Conservation (phyloP, 176 grass and related monocot genomes). For the Carex cristatella region DNA sequence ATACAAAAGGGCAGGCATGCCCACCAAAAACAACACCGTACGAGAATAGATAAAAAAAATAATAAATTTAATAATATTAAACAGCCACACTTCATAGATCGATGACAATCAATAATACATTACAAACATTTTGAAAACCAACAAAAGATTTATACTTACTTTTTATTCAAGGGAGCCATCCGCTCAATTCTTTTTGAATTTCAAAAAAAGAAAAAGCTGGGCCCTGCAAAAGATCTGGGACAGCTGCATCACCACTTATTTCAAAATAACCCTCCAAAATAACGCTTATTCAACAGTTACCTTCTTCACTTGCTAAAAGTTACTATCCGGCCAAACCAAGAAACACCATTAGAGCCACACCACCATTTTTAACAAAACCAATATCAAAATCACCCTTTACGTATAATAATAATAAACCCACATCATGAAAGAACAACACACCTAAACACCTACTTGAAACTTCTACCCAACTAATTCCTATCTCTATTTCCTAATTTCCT, state of each 20-base stretch:
- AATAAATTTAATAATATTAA: background rate
- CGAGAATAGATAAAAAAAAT: background rate
- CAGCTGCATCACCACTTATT: slow-evolving; percentile 14
- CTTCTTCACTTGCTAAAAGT: background rate
- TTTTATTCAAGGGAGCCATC: slow-evolving; percentile 23
- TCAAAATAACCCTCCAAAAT: slow-evolving; percentile 23
- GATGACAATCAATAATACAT: background rate
- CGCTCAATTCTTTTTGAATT: slow-evolving; percentile 27
- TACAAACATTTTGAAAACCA: slow-evolving; percentile 15
- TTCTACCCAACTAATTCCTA: slow-evolving; percentile 25
- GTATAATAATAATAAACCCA: slow-evolving; percentile 13
- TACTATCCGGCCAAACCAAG: slow-evolving; percentile 26
- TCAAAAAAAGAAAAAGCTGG: slow-evolving; percentile 19
- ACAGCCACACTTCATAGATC: background rate
- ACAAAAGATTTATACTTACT: background rate
- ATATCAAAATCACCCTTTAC: slow-evolving; percentile 25
- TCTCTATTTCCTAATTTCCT: slow-evolving; percentile 24
- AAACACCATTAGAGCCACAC: slow-evolving; percentile 44
- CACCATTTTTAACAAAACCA: slow-evolving; percentile 37
- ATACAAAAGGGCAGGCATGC: background rate
- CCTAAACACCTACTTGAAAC: slow-evolving; percentile 37
- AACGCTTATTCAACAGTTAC: slow-evolving; percentile 14
- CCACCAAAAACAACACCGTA: background rate
- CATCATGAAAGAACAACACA: slow-evolving; percentile 24
- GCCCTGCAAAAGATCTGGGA: slow-evolving; percentile 18